Base-by-base conservation (phyloP, 1,139 yeast species). In the Wickerhamomyces sp. region DNA sequence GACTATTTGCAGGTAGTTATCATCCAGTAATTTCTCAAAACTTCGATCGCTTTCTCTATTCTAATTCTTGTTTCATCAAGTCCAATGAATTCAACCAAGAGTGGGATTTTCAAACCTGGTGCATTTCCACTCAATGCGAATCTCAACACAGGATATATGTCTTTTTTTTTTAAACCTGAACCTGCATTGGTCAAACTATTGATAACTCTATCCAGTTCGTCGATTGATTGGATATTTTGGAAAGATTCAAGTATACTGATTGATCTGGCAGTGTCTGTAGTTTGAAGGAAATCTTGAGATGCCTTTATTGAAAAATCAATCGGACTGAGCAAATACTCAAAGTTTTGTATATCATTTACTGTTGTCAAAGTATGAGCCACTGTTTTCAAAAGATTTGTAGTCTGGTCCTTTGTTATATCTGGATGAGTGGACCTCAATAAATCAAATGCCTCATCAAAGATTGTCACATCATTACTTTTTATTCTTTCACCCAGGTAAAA, bases 41-140 rank as follows among this genome's bases (percentile, higher is more conserved):
- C 26, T 14, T 30, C 18, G 13, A 48, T 47, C 8, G 63, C 65
- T 21, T 38, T 42, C 3, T 39, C 22, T 11, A 76, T 41, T 51
- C 87, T 65, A 6, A 38, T 31, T 11, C 48, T 45, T 6, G 66
- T 55, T 41, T 70, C 76, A 10, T 64, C 58, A 2, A 52, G 38
- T 0, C 93, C 91, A 12, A 87, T 49, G 5, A 83, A 52, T 1
- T 69, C 70, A 16, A 81, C 54, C 28, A 85, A 61, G 6, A 68
- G 61, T 0, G 88, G 85, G 6, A 88, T 63, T 12, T 80, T 75
- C 16, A 81, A 64, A 0, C 96, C 96, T 0, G 95, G 69, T 5
- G 64, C 62, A 4, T 80, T 75, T 0, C 88, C 95, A 8, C 88
- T 69, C n/a, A 87, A 55, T 0, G 91, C 91, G 46, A 66, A 77